Evolutionary conservation across 225 moss, liverwort and hornwort genomes (phyloP).

Genomic region (Anthoceros angustus): DNA sequence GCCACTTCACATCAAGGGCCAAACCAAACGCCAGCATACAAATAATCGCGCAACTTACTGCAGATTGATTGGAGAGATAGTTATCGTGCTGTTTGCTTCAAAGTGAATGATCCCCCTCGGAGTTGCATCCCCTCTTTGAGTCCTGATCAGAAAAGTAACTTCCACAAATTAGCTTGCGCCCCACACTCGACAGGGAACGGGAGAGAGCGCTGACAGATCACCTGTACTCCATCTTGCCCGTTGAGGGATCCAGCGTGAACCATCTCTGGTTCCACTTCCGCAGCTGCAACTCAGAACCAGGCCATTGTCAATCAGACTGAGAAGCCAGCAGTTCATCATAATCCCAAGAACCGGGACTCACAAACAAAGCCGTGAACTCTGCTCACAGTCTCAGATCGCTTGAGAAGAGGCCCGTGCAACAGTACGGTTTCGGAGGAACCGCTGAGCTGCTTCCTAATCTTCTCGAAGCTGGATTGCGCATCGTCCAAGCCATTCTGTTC

Average conservation of each 20-base stretch:
- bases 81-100: constrained; percentile 90
- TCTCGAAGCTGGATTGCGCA: constrained; percentile 64
- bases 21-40: not conserved
- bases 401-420: constrained; percentile 59
- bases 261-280: constrained; percentile 99
- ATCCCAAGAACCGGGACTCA: not conserved
- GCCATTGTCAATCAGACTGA: not conserved
- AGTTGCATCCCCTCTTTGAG: constrained; percentile 63
- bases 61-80: constrained; percentile 86
- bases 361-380: not conserved
- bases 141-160: constrained; percentile 26
- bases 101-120: constrained; percentile 74
- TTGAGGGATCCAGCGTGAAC: constrained; percentile 79
- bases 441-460: constrained; percentile 74
- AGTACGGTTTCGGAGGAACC: constrained; percentile 47
- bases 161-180: not conserved
- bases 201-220: constrained; percentile 7
- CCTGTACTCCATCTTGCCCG: constrained; percentile 98
- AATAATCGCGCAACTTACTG: constrained; percentile 42
- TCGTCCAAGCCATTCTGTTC: constrained; percentile 38
- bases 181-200: not conserved
- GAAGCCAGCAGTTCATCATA: not conserved
- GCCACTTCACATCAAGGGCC: not conserved
- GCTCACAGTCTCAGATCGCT: constrained; percentile 87
- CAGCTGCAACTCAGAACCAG: constrained; percentile 33